Evolutionary conservation across 495 filamentous ascomycete genomes (phyloP).

Genomic region (Penicillium steckii): DNA sequence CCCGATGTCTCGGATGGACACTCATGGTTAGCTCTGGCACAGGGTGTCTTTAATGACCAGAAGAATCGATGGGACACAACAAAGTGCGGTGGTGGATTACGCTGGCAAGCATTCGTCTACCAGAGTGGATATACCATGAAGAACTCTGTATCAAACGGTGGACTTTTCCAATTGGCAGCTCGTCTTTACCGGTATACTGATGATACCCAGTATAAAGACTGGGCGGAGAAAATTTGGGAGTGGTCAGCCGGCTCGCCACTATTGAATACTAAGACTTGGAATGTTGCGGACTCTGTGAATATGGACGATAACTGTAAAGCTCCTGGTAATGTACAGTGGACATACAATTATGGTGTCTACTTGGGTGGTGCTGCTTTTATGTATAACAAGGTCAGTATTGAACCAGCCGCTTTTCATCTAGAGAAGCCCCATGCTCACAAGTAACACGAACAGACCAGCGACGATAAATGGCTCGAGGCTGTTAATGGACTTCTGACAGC

Average conservation of each 20-base stretch:
- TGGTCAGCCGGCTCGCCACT: slow-evolving; percentile 59
- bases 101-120: slow-evolving; percentile 77
- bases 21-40: slow-evolving; percentile 56
- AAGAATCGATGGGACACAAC: slow-evolving; percentile 57
- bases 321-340: slow-evolving; percentile 60
- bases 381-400: slow-evolving; percentile 59
- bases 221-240: slow-evolving; percentile 66
- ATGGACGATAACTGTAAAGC: slow-evolving; percentile 50
- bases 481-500: slow-evolving; percentile 52
- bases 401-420: background rate
- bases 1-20: slow-evolving; percentile 55
- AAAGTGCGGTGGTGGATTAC: slow-evolving; percentile 71
- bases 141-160: slow-evolving; percentile 70
- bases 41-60: slow-evolving; percentile 57
- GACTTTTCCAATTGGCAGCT: slow-evolving; percentile 72
- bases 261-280: slow-evolving; percentile 41
- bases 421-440: slow-evolving; percentile 21
- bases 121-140: slow-evolving; percentile 74
- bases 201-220: slow-evolving; percentile 65
- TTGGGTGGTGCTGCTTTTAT: slow-evolving; percentile 68
- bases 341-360: slow-evolving; percentile 68
- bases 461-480: slow-evolving; percentile 50
- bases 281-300: slow-evolving; percentile 61
- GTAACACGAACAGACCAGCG: slow-evolving; percentile 15
- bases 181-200: slow-evolving; percentile 68